Conservation (phyloP, 176 grass and related monocot genomes). For the Thinopyrum elongatum region DNA sequence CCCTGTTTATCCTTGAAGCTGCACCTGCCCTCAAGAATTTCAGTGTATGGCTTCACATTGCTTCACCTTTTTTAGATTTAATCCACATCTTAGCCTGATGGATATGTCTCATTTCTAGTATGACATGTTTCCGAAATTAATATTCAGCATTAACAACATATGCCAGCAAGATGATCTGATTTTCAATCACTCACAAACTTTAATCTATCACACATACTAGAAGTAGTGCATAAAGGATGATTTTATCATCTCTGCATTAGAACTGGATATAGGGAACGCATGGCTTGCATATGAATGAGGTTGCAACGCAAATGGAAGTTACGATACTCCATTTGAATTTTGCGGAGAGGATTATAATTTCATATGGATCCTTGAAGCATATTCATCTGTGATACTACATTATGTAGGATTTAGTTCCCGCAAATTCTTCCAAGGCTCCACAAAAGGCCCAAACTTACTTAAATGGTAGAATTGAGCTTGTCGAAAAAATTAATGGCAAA, state of each 20-base stretch:
- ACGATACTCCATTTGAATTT: not conserved
- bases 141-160: too few relatives aligned
- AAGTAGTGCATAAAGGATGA: not conserved
- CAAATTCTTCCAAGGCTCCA: too few relatives aligned
- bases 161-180: too few relatives aligned
- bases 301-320: not conserved
- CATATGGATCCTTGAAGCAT: not conserved
- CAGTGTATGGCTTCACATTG: too few relatives aligned
- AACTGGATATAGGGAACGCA: not conserved
- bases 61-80: not conserved
- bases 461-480: not conserved
- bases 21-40: too few relatives aligned
- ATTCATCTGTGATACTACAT: not conserved
- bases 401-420: too few relatives aligned
- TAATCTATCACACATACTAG: too few relatives aligned
- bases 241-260: not conserved
- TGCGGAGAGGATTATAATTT: not conserved
- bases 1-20: too few relatives aligned
- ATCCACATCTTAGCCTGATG: not conserved
- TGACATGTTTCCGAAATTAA: too few relatives aligned
- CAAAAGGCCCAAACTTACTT: not conserved
- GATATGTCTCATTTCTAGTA: not conserved
- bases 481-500: not conserved
- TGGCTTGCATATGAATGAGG: not conserved
- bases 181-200: too few relatives aligned